Conservation (phyloP, 2,329 filamentous ascomycete species). For the Nannizzia gypsea region DNA sequence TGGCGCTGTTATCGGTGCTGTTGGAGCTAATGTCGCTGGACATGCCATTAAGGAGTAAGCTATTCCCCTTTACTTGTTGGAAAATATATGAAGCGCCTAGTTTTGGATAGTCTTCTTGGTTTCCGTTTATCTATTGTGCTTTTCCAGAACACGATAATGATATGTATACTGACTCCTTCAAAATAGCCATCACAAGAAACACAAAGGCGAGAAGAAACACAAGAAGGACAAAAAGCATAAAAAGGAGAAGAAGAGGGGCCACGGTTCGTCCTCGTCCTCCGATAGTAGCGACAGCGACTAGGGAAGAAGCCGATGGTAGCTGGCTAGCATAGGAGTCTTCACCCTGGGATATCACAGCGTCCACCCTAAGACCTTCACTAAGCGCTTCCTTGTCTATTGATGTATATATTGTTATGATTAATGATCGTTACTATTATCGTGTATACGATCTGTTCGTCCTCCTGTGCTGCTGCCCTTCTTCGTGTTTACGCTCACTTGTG, state of each 20-base stretch:
- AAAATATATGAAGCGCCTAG: too few species aligned
- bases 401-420: slow-evolving; percentile 4
- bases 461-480: not conserved
- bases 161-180: not conserved
- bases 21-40: slow-evolving; percentile 22
- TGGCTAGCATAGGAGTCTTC: not conserved
- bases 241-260: slow-evolving; percentile 5
- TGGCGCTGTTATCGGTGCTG: slow-evolving; percentile 25
- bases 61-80: not conserved
- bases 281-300: slow-evolving; percentile 15
- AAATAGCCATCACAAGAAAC: slow-evolving; percentile 18
- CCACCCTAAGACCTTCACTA: not conserved
- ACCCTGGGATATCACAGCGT: not conserved
- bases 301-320: not conserved
- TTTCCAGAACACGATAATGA: not conserved
- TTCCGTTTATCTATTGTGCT: not conserved
- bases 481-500: not conserved
- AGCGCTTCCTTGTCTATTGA: not conserved
- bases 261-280: not conserved
- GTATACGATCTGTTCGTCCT: not conserved
- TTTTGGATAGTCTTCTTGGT: not conserved
- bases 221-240: slow-evolving; percentile 16
- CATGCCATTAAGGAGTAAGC: slow-evolving; percentile 21
- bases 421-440: not conserved
- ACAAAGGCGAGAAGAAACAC: slow-evolving; percentile 20